phyloP scores from a whole-genome alignment of 2,329 filamentous ascomycete species.

The Thielaviopsis musarum region DNA sequence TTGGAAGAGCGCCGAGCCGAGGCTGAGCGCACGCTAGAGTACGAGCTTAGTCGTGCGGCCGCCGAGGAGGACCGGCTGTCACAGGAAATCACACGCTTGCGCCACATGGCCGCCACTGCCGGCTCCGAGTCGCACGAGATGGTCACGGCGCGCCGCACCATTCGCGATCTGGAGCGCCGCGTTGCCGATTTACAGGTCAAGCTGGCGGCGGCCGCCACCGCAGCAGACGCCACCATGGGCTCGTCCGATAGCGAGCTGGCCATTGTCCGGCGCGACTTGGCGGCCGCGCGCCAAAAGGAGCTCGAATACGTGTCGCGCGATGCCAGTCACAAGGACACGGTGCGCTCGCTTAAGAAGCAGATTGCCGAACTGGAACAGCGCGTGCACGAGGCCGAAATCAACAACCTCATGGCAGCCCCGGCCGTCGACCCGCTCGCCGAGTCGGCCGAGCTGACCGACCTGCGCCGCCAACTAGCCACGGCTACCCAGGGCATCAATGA shows the following conservation, averaged over 20 bases:
- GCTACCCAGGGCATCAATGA: constrained; percentile 44
- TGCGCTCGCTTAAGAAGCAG: constrained; percentile 47
- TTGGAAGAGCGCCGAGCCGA: constrained; percentile 38
- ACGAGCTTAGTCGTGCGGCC: constrained; percentile 48
- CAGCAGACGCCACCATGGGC: constrained; percentile 20
- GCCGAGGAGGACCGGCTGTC: constrained; percentile 47
- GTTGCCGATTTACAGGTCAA: constrained; percentile 36
- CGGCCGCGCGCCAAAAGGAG: constrained; percentile 48
- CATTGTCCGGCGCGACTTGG: constrained; percentile 44
- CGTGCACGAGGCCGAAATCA: constrained; percentile 45
- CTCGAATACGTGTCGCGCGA: constrained; percentile 49
- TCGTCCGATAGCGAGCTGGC: constrained; percentile 39
- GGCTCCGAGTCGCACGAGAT: constrained; percentile 36
- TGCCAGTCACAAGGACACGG: constrained; percentile 40
- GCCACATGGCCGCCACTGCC: constrained; percentile 25
- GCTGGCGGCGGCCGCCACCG: constrained; percentile 20
- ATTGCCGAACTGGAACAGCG: constrained; percentile 51
- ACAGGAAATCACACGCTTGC: constrained; percentile 36
- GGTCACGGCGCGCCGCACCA: constrained; percentile 41
- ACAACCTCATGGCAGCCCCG: constrained; percentile 20
- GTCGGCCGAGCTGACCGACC: constrained; percentile 37
- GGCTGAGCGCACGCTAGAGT: constrained; percentile 46
- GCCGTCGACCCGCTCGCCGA: constrained; percentile 21
- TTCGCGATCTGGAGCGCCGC: constrained; percentile 47
- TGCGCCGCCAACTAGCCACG: constrained; percentile 43